Base-by-base conservation (phyloP, 179 eudicot species). In the Beta lomatogona region DNA sequence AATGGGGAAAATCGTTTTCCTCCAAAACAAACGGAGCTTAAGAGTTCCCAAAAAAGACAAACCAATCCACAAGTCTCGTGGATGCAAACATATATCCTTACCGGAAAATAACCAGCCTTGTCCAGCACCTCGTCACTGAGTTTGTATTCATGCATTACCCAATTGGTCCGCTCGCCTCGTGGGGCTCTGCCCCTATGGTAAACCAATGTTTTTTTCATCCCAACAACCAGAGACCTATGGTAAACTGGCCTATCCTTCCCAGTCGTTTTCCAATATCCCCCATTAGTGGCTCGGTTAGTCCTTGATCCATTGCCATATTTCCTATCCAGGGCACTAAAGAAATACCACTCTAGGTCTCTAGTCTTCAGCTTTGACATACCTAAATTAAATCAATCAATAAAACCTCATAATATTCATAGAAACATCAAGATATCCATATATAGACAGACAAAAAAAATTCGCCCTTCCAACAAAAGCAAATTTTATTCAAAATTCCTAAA, bases 91-190 rank as follows among this genome's bases (percentile, higher is more conserved):
- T 11, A 54, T 0, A 66, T 73, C 50, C 91, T 81, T 86, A 93
- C 98, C 98, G 88, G 92, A 57, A 36, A 41, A 79, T 83, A 31
- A 41, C 93, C 93, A 68, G 86, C 83, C 80, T 84, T 91, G 81
- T 85, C 90, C 71, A 94, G 83, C 80, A 82, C 89, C 80, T 91
- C 88, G 64, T 89, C 98, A 73, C 85, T 72, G 36, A 94, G 92
- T 63, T 86, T 89, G 86, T 94, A 94, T 80, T 94, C 98, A 65
- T 92, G 98, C 98, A 94, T 92, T 52, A 94, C 98, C 97, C 97
- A 94, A 52, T 94, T 94, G 44, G 85, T 88, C 83, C 98, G 89
- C 89, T 82, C 87, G 9, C 98, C 98, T 19, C 77, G 86, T 22
- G 98, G 98, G 45, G 98, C 98, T 57, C 98, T 88, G 21, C 97